These are phyloP conservation scores for Aspergillus pseudoglaucus DNA, from an alignment of 2,329 filamentous ascomycete genomes.

Conservation along the genomic window DNA sequence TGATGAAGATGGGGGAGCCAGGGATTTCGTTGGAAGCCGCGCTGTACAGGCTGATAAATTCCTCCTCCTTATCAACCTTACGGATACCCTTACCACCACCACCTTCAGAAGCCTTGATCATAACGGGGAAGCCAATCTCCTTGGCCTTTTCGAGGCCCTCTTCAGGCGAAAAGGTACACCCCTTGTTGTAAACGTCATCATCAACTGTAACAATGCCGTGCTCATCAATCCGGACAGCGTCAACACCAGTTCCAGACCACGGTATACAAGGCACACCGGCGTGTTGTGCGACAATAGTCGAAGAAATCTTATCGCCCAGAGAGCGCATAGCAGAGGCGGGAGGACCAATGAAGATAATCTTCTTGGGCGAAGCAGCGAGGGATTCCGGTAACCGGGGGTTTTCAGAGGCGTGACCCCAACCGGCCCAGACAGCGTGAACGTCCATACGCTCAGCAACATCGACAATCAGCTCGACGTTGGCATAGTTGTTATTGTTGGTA, in stretches of 20 bases:
- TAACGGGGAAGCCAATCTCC: constrained; percentile 95
- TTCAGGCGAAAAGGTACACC: constrained; percentile 82
- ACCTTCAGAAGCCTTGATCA: constrained; percentile 99
- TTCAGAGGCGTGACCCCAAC: constrained; percentile 98
- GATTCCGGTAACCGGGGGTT: constrained; percentile 97
- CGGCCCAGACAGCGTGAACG: constrained; percentile 97
- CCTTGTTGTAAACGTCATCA: constrained; percentile 78
- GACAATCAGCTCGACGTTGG: constrained; percentile 98
- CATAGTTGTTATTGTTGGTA: constrained; percentile 99
- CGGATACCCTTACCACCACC: constrained; percentile 99
- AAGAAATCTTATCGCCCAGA: constrained; percentile 98
- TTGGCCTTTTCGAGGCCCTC: constrained; percentile 82
- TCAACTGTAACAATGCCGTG: constrained; percentile 86
- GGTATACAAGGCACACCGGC: constrained; percentile 94
- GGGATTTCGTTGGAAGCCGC: constrained; percentile 96
- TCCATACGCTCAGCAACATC: constrained; percentile 98
- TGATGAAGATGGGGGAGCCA: constrained; percentile 98
- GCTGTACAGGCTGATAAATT: constrained; percentile 83
- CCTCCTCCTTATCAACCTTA: constrained; percentile 79
- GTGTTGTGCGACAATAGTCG: constrained; percentile 97
- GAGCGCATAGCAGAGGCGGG: constrained; percentile 98
- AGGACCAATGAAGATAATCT: constrained; percentile 98
- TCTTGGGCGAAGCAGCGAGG: constrained; percentile 90
- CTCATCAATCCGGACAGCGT: constrained; percentile 69
- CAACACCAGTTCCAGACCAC: constrained; percentile 95